Conservation (phyloP, 2,329 filamentous ascomycete species). For the Tolypocladium ovalisporum region DNA sequence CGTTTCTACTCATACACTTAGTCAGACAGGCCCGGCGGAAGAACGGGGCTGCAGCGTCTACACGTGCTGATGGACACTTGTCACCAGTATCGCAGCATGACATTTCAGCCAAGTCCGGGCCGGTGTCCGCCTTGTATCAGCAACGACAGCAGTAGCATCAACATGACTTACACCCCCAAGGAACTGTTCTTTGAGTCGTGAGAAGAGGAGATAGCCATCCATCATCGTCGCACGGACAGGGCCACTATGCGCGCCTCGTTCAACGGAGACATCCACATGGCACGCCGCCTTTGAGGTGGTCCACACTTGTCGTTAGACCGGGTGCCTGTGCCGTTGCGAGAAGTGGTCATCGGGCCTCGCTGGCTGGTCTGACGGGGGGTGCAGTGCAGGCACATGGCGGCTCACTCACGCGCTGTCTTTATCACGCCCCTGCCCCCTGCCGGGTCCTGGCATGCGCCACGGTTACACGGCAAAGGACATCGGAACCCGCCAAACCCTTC, state of each 20-base stretch:
- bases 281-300: background rate
- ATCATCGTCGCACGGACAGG: background rate
- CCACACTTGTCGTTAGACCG: background rate
- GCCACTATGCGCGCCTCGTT: background rate
- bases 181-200: background rate
- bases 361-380: background rate
- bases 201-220: background rate
- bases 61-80: background rate
- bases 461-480: background rate
- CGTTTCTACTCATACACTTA: constrained; percentile 12
- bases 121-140: background rate
- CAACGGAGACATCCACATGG: background rate
- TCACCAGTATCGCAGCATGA: background rate
- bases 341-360: background rate
- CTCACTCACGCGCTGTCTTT: background rate
- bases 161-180: background rate
- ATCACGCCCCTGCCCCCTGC: background rate
- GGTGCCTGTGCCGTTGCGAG: background rate
- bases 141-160: background rate
- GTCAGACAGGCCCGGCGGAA: background rate
- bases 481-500: background rate
- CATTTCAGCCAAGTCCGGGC: background rate
- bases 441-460: constrained; percentile 2
- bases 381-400: background rate
- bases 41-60: background rate